These are phyloP conservation scores for Yamadazyma paraphyllophila DNA, from an alignment of 805 yeast genomes.

Conservation along the genomic window DNA sequence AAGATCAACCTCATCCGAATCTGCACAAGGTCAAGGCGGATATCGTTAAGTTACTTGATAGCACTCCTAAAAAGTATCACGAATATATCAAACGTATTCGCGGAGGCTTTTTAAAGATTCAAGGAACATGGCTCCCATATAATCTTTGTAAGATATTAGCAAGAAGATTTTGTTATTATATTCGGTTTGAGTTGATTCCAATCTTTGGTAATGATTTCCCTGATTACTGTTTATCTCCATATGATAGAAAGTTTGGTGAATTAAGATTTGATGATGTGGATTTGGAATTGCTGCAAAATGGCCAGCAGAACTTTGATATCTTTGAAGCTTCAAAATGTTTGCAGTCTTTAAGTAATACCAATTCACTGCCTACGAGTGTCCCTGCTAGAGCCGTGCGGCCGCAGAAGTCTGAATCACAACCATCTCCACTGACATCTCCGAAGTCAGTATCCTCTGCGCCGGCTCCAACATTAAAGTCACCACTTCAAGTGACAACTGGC, in stretches of 20 bases:
- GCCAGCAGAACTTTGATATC: conserved; percentile 22
- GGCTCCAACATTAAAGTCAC: background rate
- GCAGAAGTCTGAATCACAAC: background rate
- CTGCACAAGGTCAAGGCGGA: conserved; percentile 57
- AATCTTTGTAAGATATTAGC: conserved; percentile 67
- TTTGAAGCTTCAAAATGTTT: conserved; percentile 38
- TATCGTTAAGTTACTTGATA: conserved; percentile 66
- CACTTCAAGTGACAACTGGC: conserved; percentile 1
- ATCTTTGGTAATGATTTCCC: conserved; percentile 74
- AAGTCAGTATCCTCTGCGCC: conserved; percentile 9
- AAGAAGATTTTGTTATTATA: conserved; percentile 69
- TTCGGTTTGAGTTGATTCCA: conserved; percentile 74
- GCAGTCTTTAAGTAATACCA: conserved; percentile 20
- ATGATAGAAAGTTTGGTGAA: conserved; percentile 64
- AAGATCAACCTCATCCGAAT: conserved; percentile 3
- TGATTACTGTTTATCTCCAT: conserved; percentile 55
- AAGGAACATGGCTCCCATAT: conserved; percentile 90
- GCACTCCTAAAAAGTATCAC: conserved; percentile 59
- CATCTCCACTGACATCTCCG: conserved; percentile 1
- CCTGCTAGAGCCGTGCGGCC: background rate
- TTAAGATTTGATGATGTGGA: conserved; percentile 41
- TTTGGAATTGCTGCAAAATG: conserved; percentile 4
- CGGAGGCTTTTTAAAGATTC: conserved; percentile 89
- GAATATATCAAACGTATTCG: conserved; percentile 68
- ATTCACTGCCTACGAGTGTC: background rate